These are phyloP conservation scores for Serendipita vermifera DNA, from an alignment of 768 basidiomycete genomes.

Conservation along the genomic window DNA sequence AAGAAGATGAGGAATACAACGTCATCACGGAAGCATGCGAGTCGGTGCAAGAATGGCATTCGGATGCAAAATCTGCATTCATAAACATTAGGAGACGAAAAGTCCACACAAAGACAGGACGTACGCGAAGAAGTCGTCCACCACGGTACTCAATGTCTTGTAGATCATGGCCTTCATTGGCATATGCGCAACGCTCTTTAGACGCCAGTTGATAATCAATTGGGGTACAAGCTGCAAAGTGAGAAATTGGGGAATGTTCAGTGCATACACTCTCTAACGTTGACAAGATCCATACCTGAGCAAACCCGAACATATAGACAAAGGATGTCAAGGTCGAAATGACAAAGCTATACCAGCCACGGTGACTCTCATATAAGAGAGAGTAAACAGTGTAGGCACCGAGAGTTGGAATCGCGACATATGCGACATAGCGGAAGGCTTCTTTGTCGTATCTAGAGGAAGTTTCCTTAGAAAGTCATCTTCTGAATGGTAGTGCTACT, in stretches of 20 bases:
- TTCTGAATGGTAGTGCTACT: constrained; percentile 20
- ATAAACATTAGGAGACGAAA: constrained; percentile 9
- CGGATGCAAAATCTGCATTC: constrained; percentile 72
- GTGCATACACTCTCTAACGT: too few species aligned
- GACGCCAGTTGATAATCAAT: constrained; percentile 92
- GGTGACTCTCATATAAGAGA: constrained; percentile 68
- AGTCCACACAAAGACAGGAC: constrained; percentile 20
- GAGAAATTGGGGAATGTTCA: constrained; percentile 14
- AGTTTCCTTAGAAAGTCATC: background rate
- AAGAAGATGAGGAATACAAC: constrained; percentile 84
- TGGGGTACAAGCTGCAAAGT: constrained; percentile 47
- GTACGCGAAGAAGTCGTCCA: constrained; percentile 87
- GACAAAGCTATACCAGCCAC: constrained; percentile 92
- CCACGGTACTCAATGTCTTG: constrained; percentile 79
- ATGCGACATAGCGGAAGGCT: constrained; percentile 91
- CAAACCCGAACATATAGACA: constrained; percentile 96
- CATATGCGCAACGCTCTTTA: constrained; percentile 96
- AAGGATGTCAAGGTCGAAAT: constrained; percentile 88
- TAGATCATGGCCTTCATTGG: constrained; percentile 98
- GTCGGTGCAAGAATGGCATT: constrained; percentile 89
- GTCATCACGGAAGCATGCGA: constrained; percentile 56
- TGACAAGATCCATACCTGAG: constrained; percentile 22
- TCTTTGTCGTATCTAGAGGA: constrained; percentile 64
- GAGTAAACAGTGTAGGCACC: constrained; percentile 69
- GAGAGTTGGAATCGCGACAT: constrained; percentile 71